Conservation (phyloP, 2,329 filamentous ascomycete species). For the Lecanicillium sp. region DNA sequence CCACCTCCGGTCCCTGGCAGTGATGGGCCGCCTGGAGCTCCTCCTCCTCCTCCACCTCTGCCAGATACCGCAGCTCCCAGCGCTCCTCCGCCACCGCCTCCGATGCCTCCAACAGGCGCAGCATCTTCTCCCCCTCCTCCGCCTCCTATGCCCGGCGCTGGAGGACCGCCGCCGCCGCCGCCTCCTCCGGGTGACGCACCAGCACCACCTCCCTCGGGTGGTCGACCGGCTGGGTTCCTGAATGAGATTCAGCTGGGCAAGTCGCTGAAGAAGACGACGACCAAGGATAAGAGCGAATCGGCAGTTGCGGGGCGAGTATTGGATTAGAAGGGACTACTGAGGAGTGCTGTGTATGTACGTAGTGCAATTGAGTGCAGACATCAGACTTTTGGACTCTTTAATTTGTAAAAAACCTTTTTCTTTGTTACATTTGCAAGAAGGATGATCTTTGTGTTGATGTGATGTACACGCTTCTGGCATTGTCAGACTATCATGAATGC, state of each 20-base stretch:
- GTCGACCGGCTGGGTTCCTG: conserved; percentile 55
- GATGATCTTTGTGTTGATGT: too few relatives aligned
- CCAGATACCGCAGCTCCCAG: conserved; percentile 14
- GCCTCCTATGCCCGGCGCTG: conserved; percentile 22
- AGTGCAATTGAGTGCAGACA: neutral
- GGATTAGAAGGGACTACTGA: conserved; percentile 26
- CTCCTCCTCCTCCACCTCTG: conserved; percentile 20
- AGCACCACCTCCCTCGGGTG: conserved; percentile 34
- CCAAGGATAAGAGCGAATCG: conserved; percentile 74
- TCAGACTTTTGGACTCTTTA: neutral
- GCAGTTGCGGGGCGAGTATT: conserved; percentile 69
- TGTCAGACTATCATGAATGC: too few relatives aligned
- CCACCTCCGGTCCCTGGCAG: conserved; percentile 21
- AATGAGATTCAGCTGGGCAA: conserved; percentile 77
- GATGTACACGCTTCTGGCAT: too few relatives aligned
- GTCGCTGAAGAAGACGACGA: conserved; percentile 76
- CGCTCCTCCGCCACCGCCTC: conserved; percentile 22
- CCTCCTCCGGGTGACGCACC: conserved; percentile 34
- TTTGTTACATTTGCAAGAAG: too few relatives aligned
- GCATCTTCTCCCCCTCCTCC: conserved; percentile 29
- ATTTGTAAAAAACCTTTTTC: too few relatives aligned
- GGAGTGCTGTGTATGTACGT: conserved; percentile 5
- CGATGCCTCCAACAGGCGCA: conserved; percentile 26
- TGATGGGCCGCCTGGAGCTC: conserved; percentile 18
- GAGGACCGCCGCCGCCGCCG: conserved; percentile 28